A percentile compares a stretch with the other conserved stretches of the same genome.
These are phyloP conservation scores for barrel medic (Medicago truncatula) DNA, from an alignment of 306 rosid species.

Conservation along the genomic window DNA sequence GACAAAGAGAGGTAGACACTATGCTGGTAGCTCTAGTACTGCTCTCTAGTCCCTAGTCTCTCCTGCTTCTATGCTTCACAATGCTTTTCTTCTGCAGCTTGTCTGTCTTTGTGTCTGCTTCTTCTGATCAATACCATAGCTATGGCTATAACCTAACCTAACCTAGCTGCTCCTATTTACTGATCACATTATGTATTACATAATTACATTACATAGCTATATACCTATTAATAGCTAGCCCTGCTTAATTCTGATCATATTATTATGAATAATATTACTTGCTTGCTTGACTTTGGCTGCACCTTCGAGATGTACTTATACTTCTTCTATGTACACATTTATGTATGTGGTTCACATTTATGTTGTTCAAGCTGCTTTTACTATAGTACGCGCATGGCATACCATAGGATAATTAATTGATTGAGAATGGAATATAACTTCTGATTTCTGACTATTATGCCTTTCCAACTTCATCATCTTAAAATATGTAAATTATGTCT, in stretches of 20 bases:
- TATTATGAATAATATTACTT: background rate
- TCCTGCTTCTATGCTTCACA: conserved; percentile 44
- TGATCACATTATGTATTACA: conserved; percentile 11
- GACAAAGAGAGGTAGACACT: conserved; percentile 28
- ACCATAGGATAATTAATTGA: background rate
- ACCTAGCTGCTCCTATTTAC: conserved; percentile 15
- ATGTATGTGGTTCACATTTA: too few species aligned
- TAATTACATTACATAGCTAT: conserved; percentile 4
- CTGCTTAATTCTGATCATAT: conserved; percentile 13
- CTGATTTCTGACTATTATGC: conserved; percentile 14
- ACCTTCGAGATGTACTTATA: too few species aligned
- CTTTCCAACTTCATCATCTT: conserved; percentile 3
- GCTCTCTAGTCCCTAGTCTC: conserved; percentile 57
- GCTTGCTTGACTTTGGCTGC: conserved; percentile 26
- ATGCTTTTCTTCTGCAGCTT: conserved; percentile 32
- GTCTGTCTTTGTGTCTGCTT: conserved; percentile 34
- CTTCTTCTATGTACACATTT: too few species aligned
- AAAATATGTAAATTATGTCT: background rate
- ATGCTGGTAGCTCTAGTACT: conserved; percentile 10
- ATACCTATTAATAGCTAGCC: conserved; percentile 28
- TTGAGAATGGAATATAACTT: conserved; percentile 31
- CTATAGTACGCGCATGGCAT: conserved; percentile 27
- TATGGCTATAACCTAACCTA: too few species aligned
- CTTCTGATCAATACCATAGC: conserved; percentile 34
- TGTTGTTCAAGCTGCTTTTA: background rate